phyloP scores from a whole-genome alignment of 148 eudicot species.

The Diospyros lotus region DNA sequence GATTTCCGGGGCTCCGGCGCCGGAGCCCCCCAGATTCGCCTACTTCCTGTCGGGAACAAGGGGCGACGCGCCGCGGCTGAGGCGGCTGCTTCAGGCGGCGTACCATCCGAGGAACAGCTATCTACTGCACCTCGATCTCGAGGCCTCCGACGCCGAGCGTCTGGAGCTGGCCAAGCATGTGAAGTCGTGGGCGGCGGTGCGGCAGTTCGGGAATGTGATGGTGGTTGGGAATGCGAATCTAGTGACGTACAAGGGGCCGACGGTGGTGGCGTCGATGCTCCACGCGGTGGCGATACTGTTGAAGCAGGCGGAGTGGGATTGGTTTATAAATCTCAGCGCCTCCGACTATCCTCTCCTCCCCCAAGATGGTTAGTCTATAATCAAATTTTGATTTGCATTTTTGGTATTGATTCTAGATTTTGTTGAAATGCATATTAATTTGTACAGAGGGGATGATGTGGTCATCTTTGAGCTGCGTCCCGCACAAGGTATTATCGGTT shows the following conservation, averaged over 20 bases:
- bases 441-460: neutral
- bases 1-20: slow-evolving; percentile 3
- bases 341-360: slow-evolving; percentile 81
- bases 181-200: slow-evolving; percentile 29
- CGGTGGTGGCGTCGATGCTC: slow-evolving; percentile 49
- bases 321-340: slow-evolving; percentile 90
- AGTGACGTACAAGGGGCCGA: slow-evolving; percentile 75
- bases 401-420: neutral
- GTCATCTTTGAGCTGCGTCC: neutral
- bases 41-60: slow-evolving; percentile 61
- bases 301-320: slow-evolving; percentile 67
- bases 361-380: slow-evolving; percentile 63
- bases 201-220: slow-evolving; percentile 52
- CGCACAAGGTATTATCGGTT: too few species aligned
- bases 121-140: slow-evolving; percentile 70
- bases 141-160: slow-evolving; percentile 58
- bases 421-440: neutral
- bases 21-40: slow-evolving; percentile 60
- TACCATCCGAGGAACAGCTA: slow-evolving; percentile 87
- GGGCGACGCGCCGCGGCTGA: slow-evolving; percentile 45
- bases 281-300: slow-evolving; percentile 68
- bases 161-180: slow-evolving; percentile 54
- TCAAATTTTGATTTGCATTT: neutral
- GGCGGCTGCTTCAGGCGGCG: slow-evolving; percentile 58
- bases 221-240: slow-evolving; percentile 71